These are phyloP conservation scores for Candida labiduridarum DNA, from an alignment of 1,139 yeast species.

Conservation along the genomic window DNA sequence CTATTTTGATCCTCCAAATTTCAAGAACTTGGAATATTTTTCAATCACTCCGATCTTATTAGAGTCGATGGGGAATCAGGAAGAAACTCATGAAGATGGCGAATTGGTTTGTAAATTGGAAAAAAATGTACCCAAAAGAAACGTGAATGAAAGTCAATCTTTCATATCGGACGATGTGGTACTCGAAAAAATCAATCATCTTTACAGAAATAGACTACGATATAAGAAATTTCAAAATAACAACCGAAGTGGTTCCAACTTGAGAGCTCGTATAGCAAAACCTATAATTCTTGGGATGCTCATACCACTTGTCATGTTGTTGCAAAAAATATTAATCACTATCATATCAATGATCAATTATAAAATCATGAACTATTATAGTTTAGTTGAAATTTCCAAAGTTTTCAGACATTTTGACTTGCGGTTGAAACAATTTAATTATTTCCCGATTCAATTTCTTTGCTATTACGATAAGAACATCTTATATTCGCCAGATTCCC, in stretches of 20 bases:
- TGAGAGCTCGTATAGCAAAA: neutral
- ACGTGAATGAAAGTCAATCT: constrained; percentile 7
- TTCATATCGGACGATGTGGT: constrained; percentile 30
- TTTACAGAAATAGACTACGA: constrained; percentile 25
- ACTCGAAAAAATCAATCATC: constrained; percentile 37
- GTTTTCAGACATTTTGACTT: constrained; percentile 79
- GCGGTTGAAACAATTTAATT: constrained; percentile 74
- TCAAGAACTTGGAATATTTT: constrained; percentile 74
- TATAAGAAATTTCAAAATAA: constrained; percentile 9
- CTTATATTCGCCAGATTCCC: constrained; percentile 28
- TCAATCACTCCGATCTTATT: constrained; percentile 73
- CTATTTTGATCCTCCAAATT: constrained; percentile 72
- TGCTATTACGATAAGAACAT: constrained; percentile 46
- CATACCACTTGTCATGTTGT: constrained; percentile 14
- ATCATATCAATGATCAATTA: constrained; percentile 29
- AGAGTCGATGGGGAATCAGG: constrained; percentile 47
- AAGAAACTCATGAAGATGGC: constrained; percentile 3
- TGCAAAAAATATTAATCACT: constrained; percentile 26
- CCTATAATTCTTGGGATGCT: constrained; percentile 5
- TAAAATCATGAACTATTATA: constrained; percentile 18
- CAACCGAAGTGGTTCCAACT: neutral
- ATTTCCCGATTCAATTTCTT: constrained; percentile 79
- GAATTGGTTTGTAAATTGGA: constrained; percentile 10
- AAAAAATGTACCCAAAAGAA: constrained; percentile 10
- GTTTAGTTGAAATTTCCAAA: constrained; percentile 52